Evolutionary conservation across 768 basidiomycete species (phyloP), one percentile per base, ranked within the genome.

Genomic region (Boletellus ananas): DNA sequence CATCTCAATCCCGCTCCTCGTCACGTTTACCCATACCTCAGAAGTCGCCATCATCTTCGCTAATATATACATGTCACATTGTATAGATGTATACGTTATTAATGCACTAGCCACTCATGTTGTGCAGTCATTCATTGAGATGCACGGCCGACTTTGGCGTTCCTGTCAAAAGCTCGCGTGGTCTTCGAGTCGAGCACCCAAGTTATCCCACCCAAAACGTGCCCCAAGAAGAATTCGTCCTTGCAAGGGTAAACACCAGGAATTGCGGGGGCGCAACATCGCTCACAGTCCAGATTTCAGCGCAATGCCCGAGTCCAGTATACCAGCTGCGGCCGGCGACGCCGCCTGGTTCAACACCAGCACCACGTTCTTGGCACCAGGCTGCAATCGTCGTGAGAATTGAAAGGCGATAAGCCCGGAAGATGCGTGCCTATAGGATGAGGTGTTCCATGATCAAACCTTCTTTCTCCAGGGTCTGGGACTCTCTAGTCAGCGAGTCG

Each of bases 351-450:
- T 79, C 72, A 4, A 80, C 79, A 0, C 88, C 88, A 25, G 84
- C 81, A 16, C 87, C 87, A 3, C 74, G 77, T 55, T 85, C 83
- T 66, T 91, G 90, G 64, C 79, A 92, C 90, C 90, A 94, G 18
- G 92, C 90, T 90, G 54, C 14, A 10, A 34, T 21, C 16, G 31
- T n/a, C 13, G 35, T 57, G 6, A 60, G 40, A 47, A 40, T 34
- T 34, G 20, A 10, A 41, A 25, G 27, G 27, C 7, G 37, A 47
- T 18, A 23, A 27, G 2, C 10, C 31, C 14, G 36, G 16, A 14
- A 45, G 6, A 38, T 25, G 57, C 73, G 56, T 64, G 83, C 88
- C 87, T 57, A 83, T 79, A 3, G 91, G 91, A 69, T 90, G 90
- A 6, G 90, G 89, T 27, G 63, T 71, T 12, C 90, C 90, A 59